Evolutionary conservation across 1,139 yeast species (phyloP).

Genomic region (Zygoascus sp.): DNA sequence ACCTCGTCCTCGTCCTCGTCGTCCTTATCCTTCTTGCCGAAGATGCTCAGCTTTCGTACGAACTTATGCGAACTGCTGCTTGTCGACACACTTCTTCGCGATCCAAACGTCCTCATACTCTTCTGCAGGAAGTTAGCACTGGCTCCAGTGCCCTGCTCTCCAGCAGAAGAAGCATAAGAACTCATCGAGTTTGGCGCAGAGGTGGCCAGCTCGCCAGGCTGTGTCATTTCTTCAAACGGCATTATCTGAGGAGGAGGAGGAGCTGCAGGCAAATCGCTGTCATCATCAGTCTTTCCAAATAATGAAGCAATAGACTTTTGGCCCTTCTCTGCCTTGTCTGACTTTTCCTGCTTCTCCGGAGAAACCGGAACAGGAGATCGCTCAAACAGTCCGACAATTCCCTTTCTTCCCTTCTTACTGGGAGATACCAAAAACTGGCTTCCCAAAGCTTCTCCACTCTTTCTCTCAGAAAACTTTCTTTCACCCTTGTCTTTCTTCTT

Average conservation of each 20-base stretch:
- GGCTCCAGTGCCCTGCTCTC: not conserved
- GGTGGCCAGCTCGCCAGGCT: not conserved
- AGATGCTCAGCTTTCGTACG: conserved; percentile 31
- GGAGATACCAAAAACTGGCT: conserved; percentile 4
- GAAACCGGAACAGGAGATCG: conserved; percentile 7
- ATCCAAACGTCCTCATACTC: conserved; percentile 28
- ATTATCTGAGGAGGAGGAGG: conserved; percentile 13
- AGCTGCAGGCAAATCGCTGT: conserved; percentile 15
- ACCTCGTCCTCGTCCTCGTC: conserved; percentile 16
- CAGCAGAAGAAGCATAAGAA: not conserved
- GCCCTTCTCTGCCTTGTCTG: conserved; percentile 6
- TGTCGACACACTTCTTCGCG: not conserved
- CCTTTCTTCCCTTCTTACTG: conserved; percentile 9
- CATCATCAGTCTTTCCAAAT: conserved; percentile 24
- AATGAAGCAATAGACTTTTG: conserved; percentile 26
- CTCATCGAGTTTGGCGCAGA: not conserved
- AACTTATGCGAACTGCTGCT: conserved; percentile 23
- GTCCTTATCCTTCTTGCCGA: conserved; percentile 27
- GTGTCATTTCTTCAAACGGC: not conserved
- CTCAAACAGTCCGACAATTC: conserved; percentile 10
- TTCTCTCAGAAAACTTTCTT: conserved; percentile 5
- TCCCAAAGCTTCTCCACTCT: conserved; percentile 3
- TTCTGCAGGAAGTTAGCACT: conserved; percentile 26
- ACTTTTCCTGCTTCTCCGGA: not conserved
- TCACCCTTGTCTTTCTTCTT: conserved; percentile 6